phyloP scores from a whole-genome alignment of 805 yeast genomes.

The Yamadazyma paraphyllophila region DNA sequence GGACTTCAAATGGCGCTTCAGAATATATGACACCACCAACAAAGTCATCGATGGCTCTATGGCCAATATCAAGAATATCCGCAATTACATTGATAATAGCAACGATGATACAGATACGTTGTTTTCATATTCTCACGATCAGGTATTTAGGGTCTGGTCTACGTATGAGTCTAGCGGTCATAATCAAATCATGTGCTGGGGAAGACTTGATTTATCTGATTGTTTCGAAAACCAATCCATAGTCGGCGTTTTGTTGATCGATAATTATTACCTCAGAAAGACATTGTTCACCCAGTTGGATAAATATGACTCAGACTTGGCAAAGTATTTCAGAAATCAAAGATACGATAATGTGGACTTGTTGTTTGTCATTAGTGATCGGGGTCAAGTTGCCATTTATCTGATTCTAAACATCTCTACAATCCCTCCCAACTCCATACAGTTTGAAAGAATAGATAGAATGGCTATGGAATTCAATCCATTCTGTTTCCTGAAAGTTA shows the following conservation, averaged over 20 bases:
- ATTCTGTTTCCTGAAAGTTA: constrained; percentile 11
- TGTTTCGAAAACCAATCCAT: constrained; percentile 15
- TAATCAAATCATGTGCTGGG: constrained; percentile 57
- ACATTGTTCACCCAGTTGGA: constrained; percentile 16
- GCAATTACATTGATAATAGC: constrained; percentile 28
- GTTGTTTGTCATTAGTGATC: constrained; percentile 40
- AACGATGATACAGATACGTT: constrained; percentile 40
- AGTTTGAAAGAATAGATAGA: constrained; percentile 34
- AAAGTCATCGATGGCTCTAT: constrained; percentile 22
- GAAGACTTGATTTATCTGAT: constrained; percentile 34
- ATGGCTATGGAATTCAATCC: constrained; percentile 10
- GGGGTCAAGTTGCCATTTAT: constrained; percentile 43
- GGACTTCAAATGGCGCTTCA: constrained; percentile 54
- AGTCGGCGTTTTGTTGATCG: constrained; percentile 27
- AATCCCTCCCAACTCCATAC: constrained; percentile 55
- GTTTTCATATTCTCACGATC: constrained; percentile 64
- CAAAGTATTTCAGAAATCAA: constrained; percentile 13
- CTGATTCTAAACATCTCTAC: constrained; percentile 50
- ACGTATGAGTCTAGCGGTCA: constrained; percentile 60
- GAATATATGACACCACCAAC: constrained; percentile 10
- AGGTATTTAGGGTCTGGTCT: constrained; percentile 65
- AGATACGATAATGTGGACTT: constrained; percentile 19
- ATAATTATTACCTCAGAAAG: constrained; percentile 31
- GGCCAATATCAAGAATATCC: constrained; percentile 35
- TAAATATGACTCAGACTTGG: constrained; percentile 13